Percentiles rank a stretch among this genome's conserved stretches.
Evolutionary conservation across 495 filamentous ascomycete species (phyloP).

Genomic region (Trichoderma erinaceum): DNA sequence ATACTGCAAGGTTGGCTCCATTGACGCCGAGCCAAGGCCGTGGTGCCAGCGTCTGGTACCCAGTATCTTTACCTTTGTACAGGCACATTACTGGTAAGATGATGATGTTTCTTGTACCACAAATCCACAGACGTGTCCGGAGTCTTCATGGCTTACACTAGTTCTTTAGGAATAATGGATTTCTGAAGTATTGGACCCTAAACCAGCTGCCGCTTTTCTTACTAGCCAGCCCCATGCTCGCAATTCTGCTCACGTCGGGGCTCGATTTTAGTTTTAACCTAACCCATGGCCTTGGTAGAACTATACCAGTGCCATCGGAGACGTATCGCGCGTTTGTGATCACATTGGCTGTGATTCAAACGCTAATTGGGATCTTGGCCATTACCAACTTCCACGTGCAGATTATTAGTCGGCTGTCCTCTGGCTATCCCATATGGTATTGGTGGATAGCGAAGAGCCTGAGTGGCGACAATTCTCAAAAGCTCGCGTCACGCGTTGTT

Average conservation of each 20-base stretch:
- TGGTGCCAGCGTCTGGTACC: conserved; percentile 72
- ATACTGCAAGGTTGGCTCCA: conserved; percentile 51
- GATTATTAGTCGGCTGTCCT: conserved; percentile 83
- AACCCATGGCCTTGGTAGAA: neutral
- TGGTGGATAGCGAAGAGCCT: conserved; percentile 59
- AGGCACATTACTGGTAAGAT: conserved; percentile 79
- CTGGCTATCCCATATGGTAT: conserved; percentile 86
- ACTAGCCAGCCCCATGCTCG: conserved; percentile 71
- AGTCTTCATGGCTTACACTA: conserved; percentile 17
- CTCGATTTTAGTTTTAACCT: neutral
- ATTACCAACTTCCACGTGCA: conserved; percentile 83
- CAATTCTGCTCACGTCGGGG: conserved; percentile 43
- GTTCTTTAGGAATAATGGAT: conserved; percentile 65
- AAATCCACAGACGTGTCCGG: neutral
- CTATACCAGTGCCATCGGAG: neutral
- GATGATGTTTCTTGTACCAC: neutral
- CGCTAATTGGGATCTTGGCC: conserved; percentile 64
- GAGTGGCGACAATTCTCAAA: conserved; percentile 23
- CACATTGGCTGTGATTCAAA: conserved; percentile 64
- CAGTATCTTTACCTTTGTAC: conserved; percentile 88
- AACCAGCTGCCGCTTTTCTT: conserved; percentile 85
- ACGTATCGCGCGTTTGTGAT: conserved; percentile 26
- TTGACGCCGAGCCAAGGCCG: conserved; percentile 38
- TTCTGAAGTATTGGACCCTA: conserved; percentile 84
- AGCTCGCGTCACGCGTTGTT: conserved; percentile 27